These are phyloP conservation scores for Suillus subaureus DNA, from an alignment of 768 basidiomycete genomes.

Conservation along the genomic window DNA sequence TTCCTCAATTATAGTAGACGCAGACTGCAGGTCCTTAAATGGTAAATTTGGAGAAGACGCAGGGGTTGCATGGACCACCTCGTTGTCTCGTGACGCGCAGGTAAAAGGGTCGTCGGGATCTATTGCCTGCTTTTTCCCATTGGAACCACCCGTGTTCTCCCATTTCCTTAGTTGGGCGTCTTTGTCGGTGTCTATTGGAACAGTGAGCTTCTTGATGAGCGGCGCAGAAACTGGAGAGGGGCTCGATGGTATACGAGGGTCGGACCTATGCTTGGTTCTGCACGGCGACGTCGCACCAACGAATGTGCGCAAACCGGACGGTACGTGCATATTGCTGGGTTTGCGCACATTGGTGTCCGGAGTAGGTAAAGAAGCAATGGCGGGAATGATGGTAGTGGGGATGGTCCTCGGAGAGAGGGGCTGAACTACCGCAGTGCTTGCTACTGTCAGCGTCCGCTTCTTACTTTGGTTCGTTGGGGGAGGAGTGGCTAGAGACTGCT, in stretches of 20 bases:
- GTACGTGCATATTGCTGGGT: neutral
- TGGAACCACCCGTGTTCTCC: neutral
- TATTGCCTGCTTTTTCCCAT: neutral
- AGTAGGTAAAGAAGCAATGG: constrained; percentile 16
- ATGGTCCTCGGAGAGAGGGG: neutral
- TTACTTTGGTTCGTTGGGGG: constrained; percentile 11
- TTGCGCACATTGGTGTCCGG: constrained; percentile 19
- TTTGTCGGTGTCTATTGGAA: neutral
- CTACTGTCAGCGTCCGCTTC: neutral
- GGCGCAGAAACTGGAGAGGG: neutral
- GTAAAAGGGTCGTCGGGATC: constrained; percentile 6
- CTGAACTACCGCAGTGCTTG: neutral
- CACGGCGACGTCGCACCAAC: neutral
- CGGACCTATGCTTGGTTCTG: neutral
- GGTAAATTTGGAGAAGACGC: neutral
- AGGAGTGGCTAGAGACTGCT: constrained; percentile 16
- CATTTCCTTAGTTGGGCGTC: too few species aligned
- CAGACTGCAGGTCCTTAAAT: neutral
- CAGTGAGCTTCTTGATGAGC: neutral
- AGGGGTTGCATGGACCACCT: neutral
- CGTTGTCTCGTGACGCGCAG: neutral
- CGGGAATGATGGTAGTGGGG: neutral
- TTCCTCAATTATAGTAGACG: constrained; percentile 5
- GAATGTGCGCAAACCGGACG: neutral
- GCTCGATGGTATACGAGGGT: neutral